phyloP scores from a whole-genome alignment of 208 protist species.

The Crithidia expoeki region DNA sequence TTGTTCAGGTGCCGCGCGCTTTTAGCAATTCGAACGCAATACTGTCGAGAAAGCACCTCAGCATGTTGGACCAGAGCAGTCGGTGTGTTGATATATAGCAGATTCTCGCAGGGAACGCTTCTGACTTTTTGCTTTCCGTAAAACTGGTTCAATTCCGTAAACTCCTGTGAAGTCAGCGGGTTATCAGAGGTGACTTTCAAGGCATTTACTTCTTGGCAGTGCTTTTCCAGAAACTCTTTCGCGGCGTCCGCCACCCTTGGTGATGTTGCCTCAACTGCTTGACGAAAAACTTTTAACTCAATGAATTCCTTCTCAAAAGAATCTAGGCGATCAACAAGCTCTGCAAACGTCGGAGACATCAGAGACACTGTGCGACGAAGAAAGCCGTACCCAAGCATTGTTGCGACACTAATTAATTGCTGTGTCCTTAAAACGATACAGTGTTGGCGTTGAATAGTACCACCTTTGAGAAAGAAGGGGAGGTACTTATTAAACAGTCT shows the following conservation, averaged over 20 bases:
- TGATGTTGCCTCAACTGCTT: conserved; percentile 59
- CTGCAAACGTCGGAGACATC: conserved; percentile 18
- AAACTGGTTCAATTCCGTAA: conserved; percentile 76
- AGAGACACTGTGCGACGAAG: conserved; percentile 18
- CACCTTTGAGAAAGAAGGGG: too few relatives aligned
- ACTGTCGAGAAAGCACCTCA: conserved; percentile 54
- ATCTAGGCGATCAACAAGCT: conserved; percentile 58
- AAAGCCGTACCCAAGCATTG: conserved; percentile 23
- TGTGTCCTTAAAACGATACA: too few relatives aligned
- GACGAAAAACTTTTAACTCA: conserved; percentile 69
- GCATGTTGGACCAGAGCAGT: conserved; percentile 61
- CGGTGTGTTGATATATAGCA: conserved; percentile 50
- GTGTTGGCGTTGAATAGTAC: too few relatives aligned
- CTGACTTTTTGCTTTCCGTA: conserved; percentile 59
- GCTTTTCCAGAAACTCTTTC: conserved; percentile 41
- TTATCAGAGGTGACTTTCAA: conserved; percentile 36
- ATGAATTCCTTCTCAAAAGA: conserved; percentile 82
- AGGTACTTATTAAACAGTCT: too few relatives aligned
- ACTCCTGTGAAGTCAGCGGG: conserved; percentile 68
- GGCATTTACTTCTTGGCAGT: conserved; percentile 30
- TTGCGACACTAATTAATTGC: too few relatives aligned
- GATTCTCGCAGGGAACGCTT: conserved; percentile 46
- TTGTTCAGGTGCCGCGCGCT: conserved; percentile 45
- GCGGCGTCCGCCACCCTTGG: conserved; percentile 57
- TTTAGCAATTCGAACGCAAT: conserved; percentile 60